Evolutionary conservation across 345 rosid species (phyloP).

Genomic region (Populus ilicifolia): DNA sequence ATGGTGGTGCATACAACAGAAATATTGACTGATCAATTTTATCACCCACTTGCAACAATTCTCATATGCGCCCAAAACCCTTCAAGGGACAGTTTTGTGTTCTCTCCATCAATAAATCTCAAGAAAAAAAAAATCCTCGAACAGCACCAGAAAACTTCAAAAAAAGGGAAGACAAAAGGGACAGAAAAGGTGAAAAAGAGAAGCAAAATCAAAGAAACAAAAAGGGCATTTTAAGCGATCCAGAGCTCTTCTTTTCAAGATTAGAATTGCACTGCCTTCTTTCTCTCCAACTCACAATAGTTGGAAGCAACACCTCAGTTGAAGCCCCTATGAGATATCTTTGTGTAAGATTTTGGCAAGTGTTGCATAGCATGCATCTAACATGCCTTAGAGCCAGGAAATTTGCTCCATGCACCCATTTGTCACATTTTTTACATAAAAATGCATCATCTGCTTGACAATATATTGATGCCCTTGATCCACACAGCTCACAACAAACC

Average conservation of each 20-base stretch:
- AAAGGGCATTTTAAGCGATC: slow-evolving; percentile 37
- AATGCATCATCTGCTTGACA: slow-evolving; percentile 83
- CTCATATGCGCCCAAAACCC: not conserved
- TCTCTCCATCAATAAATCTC: not conserved
- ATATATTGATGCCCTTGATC: slow-evolving; percentile 48
- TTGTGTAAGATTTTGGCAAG: slow-evolving; percentile 60
- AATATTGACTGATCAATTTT: not conserved
- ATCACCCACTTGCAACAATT: not conserved
- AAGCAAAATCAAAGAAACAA: slow-evolving; percentile 50
- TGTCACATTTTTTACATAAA: slow-evolving; percentile 65
- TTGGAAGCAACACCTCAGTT: slow-evolving; percentile 35
- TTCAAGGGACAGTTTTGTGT: not conserved
- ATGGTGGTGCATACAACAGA: not conserved
- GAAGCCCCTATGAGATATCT: slow-evolving; percentile 54
- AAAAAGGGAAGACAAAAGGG: not conserved
- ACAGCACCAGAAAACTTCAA: not conserved
- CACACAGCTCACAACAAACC: slow-evolving; percentile 64
- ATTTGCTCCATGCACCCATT: slow-evolving; percentile 73
- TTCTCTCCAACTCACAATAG: slow-evolving; percentile 23
- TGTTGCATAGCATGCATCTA: slow-evolving; percentile 58
- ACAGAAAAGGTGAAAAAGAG: not conserved
- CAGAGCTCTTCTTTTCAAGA: slow-evolving; percentile 21
- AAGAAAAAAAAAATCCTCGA: not conserved
- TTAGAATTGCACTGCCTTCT: slow-evolving; percentile 25
- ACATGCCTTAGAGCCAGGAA: slow-evolving; percentile 75